These are phyloP conservation scores for Microbotryum intermedium DNA, from an alignment of 1,284 basidiomycete species.

Conservation along the genomic window DNA sequence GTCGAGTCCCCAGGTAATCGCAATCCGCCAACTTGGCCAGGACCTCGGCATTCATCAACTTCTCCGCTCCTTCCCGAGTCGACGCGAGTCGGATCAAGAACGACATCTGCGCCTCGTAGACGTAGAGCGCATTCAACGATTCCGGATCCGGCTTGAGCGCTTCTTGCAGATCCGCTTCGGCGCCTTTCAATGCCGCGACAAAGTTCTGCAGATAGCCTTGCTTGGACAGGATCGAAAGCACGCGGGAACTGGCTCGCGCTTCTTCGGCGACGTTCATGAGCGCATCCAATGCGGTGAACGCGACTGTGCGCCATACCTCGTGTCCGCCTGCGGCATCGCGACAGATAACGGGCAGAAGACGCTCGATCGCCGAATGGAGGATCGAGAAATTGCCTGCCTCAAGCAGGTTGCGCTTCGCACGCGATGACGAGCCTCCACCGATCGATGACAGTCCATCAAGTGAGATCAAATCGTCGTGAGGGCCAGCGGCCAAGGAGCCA, in stretches of 20 bases:
- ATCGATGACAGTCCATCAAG: conserved; percentile 30
- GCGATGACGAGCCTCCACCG: conserved; percentile 19
- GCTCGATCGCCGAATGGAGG: conserved; percentile 47
- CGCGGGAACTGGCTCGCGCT: conserved; percentile 44
- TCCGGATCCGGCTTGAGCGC: conserved; percentile 83
- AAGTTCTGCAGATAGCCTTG: conserved; percentile 78
- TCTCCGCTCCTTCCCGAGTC: conserved; percentile 71
- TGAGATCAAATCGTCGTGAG: conserved; percentile 25
- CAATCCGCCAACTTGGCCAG: conserved; percentile 73
- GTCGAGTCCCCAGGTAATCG: conserved; percentile 73
- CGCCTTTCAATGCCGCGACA: conserved; percentile 71
- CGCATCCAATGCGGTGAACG: conserved; percentile 75
- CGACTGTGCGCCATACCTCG: conserved; percentile 92
- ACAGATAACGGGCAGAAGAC: conserved; percentile 66
- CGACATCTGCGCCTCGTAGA: conserved; percentile 90
- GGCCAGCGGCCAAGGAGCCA: background rate
- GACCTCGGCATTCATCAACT: conserved; percentile 68
- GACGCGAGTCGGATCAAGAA: conserved; percentile 76
- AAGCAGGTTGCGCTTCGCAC: conserved; percentile 20
- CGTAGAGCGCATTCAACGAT: conserved; percentile 82
- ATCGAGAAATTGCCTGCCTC: conserved; percentile 29
- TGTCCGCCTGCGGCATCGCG: conserved; percentile 88
- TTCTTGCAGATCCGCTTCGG: conserved; percentile 66
- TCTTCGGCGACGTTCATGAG: conserved; percentile 45
- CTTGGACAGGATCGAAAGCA: conserved; percentile 50